Percentiles rank a stretch among this genome's conserved stretches.
These are phyloP conservation scores for Tricladium varicosporioides DNA, from an alignment of 2,329 filamentous ascomycete species.

Conservation along the genomic window DNA sequence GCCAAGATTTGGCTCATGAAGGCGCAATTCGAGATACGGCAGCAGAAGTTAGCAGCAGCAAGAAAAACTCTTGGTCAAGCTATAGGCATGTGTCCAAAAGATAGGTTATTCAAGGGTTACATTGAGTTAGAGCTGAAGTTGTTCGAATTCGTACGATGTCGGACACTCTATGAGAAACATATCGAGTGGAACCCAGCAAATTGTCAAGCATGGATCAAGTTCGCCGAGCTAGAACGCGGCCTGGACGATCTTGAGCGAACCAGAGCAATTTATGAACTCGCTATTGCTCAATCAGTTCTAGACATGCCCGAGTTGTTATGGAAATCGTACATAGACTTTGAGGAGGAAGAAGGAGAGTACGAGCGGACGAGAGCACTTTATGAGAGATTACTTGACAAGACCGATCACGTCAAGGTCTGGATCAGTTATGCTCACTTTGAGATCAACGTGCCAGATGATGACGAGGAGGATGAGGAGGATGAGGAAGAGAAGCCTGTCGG, in stretches of 20 bases:
- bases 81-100: conserved; percentile 93
- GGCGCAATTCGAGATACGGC: conserved; percentile 88
- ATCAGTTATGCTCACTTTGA: conserved; percentile 98
- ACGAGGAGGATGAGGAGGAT: conserved; percentile 56
- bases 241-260: conserved; percentile 87
- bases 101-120: conserved; percentile 92
- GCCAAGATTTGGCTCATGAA: conserved; percentile 95
- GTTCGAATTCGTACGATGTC: conserved; percentile 90
- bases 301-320: conserved; percentile 98
- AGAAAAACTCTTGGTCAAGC: conserved; percentile 87
- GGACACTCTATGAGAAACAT: conserved; percentile 90
- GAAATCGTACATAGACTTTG: conserved; percentile 99
- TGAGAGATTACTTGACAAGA: conserved; percentile 87
- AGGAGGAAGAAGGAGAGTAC: conserved; percentile 93
- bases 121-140: conserved; percentile 89
- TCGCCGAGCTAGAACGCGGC: conserved; percentile 87
- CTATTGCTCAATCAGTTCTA: conserved; percentile 74
- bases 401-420: conserved; percentile 99
- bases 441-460: conserved; percentile 81
- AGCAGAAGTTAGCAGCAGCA: conserved; percentile 74
- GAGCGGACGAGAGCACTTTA: conserved; percentile 79
- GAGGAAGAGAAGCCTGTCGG: conserved; percentile 65
- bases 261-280: conserved; percentile 88
- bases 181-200: conserved; percentile 90
- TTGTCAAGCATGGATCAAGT: conserved; percentile 93